Evolutionary conservation across 495 filamentous ascomycete genomes (phyloP), one percentile per base, ranked within the genome.

Genomic region (Daldinia loculata): DNA sequence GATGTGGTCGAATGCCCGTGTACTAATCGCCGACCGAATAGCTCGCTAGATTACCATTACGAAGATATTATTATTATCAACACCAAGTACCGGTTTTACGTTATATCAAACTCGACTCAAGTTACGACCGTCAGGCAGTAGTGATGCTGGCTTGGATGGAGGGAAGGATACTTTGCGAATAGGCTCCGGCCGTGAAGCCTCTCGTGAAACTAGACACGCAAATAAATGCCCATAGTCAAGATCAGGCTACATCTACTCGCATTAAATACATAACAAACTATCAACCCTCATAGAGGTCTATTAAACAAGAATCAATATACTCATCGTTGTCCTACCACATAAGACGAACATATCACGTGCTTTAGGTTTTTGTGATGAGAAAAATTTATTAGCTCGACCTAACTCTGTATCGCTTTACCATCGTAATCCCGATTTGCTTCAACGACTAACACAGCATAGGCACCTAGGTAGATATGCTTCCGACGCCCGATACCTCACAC

Each of bases 401-500:
- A 56, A 62, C 36, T 22, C 39, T 61, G 14, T 45, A 11, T 38
- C 55, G 4, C 24, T 8, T 56, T 36, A 26, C 57, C n/a, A 61
- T 41, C 17, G 19, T 19, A 63, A 38, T n/a, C 11, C 41, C 27
- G 26, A 17, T 19, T 15, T 36, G n/a, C n/a, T 34, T 17, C 50
- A 56, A 4, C 51, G 41, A 48, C 52, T 52, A 22, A 58, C 55
- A 59, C 15, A 48, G 15, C 53, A 32, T 19, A 17, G 9, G 8
- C 26, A n/a, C n/a, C n/a, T n/a, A n/a, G n/a, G n/a, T n/a, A 69
- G 64, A 63, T 8, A 96, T 97, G 93, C 89, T 98, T 15, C 94
- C 94, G 8, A 99, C 95, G 11, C 95, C 95, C 1, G 91, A 91
- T 57, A 99, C 95, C 17, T 89, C 90, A 22, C 95, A 99, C 81